Evolutionary conservation across 2,329 filamentous ascomycete genomes (phyloP), one percentile per base, ranked within the genome.

Genomic region (Aspergillus sp.): DNA sequence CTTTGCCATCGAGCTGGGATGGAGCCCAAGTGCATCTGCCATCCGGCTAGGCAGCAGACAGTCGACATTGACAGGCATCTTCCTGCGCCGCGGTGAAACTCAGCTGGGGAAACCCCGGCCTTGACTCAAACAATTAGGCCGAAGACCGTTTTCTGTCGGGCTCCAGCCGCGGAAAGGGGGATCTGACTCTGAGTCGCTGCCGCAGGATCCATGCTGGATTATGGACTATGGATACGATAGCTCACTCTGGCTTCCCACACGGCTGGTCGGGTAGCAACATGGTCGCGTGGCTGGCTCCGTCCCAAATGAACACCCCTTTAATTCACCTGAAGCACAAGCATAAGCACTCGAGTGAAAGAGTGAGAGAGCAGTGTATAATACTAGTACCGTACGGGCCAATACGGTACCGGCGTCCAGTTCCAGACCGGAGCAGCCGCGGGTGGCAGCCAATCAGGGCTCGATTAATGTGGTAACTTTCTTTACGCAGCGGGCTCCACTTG

Each of bases 101-200:
- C 27, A 31, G 27, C 27, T 31, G 27, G 27, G 27, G 9, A 31
- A 31, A 31, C 27, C 27, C 27, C 27, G 27, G 27, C 27, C 27
- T 31, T 31, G 27, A 31, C 27, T 31, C 27, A 31, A 17, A 25
- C 33, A 39, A 56, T 60, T 60, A 61, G 60, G 56, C 58, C 33
- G 58, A 56, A 56, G 56, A 58, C 62, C 62, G 62, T 64, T 64
- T 64, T 64, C 62, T 64, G 62, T 64, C 62, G 60, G 60, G 57
- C 62, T 54, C 62, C 56, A 64, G 58, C 56, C 56, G 58, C 58
- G 21, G 35, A 12, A 25, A 51, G 23, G 41, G 41, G 51, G 51
- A 27, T 46, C 44, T 46, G 44, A 31, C n/a, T 46, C 44, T 46
- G 44, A 31, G 35, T 37, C 35, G 33, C 11, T n/a, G 12, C 35